These are phyloP conservation scores for Trichoderma asperellum DNA, from an alignment of 2,329 filamentous ascomycete species.

Conservation along the genomic window DNA sequence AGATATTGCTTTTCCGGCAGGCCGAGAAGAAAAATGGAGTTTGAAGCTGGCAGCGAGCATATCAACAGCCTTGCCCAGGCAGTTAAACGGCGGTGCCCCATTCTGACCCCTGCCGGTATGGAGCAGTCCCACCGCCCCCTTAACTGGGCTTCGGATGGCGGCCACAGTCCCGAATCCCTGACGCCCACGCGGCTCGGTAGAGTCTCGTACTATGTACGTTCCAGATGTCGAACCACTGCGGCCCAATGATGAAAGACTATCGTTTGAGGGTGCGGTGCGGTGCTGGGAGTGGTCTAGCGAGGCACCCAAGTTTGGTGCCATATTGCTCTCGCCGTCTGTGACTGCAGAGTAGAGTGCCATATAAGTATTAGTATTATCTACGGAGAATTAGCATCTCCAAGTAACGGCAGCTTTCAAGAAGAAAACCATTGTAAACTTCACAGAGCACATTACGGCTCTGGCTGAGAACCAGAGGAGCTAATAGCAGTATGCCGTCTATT, in stretches of 20 bases:
- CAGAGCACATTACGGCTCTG: background rate
- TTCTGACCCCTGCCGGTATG: constrained; percentile 45
- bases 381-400: too few relatives aligned
- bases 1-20: constrained; percentile 39
- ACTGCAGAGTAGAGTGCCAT: background rate
- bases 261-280: constrained; percentile 32
- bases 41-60: constrained; percentile 44
- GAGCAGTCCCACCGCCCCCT: constrained; percentile 45
- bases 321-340: too few relatives aligned
- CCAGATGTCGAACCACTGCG: constrained; percentile 59
- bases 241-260: background rate
- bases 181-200: constrained; percentile 44
- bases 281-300: constrained; percentile 1
- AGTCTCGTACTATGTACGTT: constrained; percentile 47
- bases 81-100: background rate
- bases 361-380: background rate
- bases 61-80: too few relatives aligned
- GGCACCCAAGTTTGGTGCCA: background rate
- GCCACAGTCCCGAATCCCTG: constrained; percentile 40
- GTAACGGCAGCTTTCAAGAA: background rate
- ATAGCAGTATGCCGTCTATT: too few relatives aligned
- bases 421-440: background rate
- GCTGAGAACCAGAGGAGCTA: background rate
- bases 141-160: constrained; percentile 46
- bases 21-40: constrained; percentile 45